These are phyloP conservation scores for Penicillium sp. DNA, from an alignment of 2,329 filamentous ascomycete species.

Conservation along the genomic window DNA sequence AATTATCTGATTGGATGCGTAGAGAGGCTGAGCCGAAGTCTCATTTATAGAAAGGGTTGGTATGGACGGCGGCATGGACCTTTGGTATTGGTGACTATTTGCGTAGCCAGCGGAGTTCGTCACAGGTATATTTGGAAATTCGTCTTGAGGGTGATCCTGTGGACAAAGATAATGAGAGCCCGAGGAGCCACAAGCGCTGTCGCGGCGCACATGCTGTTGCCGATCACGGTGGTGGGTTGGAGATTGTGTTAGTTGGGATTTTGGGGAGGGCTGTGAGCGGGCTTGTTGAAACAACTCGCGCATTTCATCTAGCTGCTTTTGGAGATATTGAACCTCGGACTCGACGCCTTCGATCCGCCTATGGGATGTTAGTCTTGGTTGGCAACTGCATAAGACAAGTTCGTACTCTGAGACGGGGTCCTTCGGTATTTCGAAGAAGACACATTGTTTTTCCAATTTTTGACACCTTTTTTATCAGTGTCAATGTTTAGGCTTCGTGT, in stretches of 20 bases:
- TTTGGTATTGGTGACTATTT: slow-evolving; percentile 1
- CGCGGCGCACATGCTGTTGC: neutral
- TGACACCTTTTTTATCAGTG: slow-evolving; percentile 26
- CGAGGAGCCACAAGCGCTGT: slow-evolving; percentile 10
- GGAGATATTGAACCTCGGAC: slow-evolving; percentile 32
- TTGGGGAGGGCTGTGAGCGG: neutral
- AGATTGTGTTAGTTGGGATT: slow-evolving; percentile 4
- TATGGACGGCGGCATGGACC: slow-evolving; percentile 5
- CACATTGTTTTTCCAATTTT: slow-evolving; percentile 37
- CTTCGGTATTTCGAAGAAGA: slow-evolving; percentile 39
- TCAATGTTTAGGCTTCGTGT: neutral
- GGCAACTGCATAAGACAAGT: neutral
- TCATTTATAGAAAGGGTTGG: slow-evolving; percentile 13
- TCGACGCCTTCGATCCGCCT: slow-evolving; percentile 38
- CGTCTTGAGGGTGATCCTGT: neutral
- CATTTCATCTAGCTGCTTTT: slow-evolving; percentile 31
- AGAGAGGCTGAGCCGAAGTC: slow-evolving; percentile 6
- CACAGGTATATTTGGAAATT: neutral
- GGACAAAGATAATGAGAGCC: slow-evolving; percentile 3
- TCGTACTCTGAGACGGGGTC: slow-evolving; percentile 32
- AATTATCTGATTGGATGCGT: neutral
- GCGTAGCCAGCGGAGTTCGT: neutral
- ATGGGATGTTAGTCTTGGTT: neutral
- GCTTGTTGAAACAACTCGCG: slow-evolving; percentile 18
- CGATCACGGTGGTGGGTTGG: slow-evolving; percentile 3